phyloP scores from a whole-genome alignment of 352 stramenopile genomes.

The Phytopythium sindhum region DNA sequence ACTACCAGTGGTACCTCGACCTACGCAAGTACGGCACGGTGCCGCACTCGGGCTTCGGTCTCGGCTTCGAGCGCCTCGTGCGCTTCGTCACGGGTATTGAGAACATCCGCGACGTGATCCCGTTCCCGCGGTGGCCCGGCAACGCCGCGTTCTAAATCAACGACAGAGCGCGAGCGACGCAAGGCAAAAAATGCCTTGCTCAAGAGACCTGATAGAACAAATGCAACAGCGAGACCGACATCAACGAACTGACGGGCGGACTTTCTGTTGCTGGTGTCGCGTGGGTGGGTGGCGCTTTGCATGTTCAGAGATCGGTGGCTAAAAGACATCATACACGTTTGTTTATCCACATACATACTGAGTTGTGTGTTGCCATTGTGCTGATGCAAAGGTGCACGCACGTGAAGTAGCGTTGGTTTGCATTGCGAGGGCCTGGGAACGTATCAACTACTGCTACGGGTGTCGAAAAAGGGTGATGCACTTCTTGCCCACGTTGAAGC shows the following conservation, averaged over 20 bases:
- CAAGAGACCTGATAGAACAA: constrained; percentile 1
- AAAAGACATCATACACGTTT: constrained; percentile 4
- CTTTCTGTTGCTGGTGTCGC: neutral
- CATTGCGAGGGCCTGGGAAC: no score
- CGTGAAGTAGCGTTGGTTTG: neutral
- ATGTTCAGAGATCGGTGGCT: neutral
- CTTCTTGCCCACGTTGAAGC: constrained; percentile 84
- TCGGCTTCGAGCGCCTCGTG: constrained; percentile 98
- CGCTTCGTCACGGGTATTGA: constrained; percentile 98
- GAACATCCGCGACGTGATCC: constrained; percentile 99
- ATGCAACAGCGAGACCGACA: neutral
- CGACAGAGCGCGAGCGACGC: neutral
- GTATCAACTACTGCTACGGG: constrained; percentile 19
- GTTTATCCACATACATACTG: neutral
- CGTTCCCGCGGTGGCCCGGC: constrained; percentile 96
- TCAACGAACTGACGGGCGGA: neutral
- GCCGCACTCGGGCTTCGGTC: constrained; percentile 96
- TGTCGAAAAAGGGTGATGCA: constrained; percentile 83
- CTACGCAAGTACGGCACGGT: constrained; percentile 94
- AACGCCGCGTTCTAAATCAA: constrained; percentile 87
- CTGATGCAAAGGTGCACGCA: neutral
- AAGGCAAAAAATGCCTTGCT: neutral
- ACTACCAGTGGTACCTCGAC: constrained; percentile 98
- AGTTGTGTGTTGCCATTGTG: neutral
- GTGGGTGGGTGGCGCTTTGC: neutral